Evolutionary conservation across 1,284 basidiomycete genomes (phyloP).

Genomic region (Heliocybe sulcata): DNA sequence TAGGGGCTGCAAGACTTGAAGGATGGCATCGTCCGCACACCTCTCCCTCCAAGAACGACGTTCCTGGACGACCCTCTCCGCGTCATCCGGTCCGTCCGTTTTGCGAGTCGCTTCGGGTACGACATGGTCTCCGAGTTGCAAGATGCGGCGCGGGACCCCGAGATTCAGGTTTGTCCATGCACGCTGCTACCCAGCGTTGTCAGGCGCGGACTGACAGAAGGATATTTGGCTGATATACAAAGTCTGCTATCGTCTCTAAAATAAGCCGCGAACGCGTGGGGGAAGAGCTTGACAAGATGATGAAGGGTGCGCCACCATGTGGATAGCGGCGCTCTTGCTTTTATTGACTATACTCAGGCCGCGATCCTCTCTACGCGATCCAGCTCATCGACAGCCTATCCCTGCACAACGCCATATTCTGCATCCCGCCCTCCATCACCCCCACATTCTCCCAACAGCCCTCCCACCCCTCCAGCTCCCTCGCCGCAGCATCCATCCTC

Average conservation of each 20-base stretch:
- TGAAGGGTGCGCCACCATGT: constrained; percentile 50
- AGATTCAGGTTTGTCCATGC: constrained; percentile 54
- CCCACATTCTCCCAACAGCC: constrained; percentile 37
- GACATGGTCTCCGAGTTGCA: constrained; percentile 68
- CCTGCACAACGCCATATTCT: constrained; percentile 70
- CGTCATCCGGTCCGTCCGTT: constrained; percentile 86
- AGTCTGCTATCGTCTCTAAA: constrained; percentile 72
- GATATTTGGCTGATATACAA: constrained; percentile 2
- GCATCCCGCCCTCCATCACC: constrained; percentile 38
- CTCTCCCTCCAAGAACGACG: constrained; percentile 80
- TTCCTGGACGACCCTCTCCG: constrained; percentile 94
- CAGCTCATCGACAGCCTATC: constrained; percentile 63
- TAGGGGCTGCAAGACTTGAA: constrained; percentile 83
- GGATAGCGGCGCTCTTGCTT: not conserved
- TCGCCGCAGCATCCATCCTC: constrained; percentile 58
- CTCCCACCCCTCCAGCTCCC: constrained; percentile 27
- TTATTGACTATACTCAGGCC: constrained; percentile 34
- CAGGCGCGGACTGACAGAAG: not conserved
- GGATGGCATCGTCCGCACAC: constrained; percentile 83
- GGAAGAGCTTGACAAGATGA: constrained; percentile 87
- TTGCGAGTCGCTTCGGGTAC: constrained; percentile 88
- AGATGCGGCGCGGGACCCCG: constrained; percentile 56
- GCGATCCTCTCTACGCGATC: constrained; percentile 70
- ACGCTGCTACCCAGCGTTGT: not conserved
- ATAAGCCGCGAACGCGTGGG: constrained; percentile 89